phyloP scores from a whole-genome alignment of 306 rosid genomes.

The Albizia julibrissin region DNA sequence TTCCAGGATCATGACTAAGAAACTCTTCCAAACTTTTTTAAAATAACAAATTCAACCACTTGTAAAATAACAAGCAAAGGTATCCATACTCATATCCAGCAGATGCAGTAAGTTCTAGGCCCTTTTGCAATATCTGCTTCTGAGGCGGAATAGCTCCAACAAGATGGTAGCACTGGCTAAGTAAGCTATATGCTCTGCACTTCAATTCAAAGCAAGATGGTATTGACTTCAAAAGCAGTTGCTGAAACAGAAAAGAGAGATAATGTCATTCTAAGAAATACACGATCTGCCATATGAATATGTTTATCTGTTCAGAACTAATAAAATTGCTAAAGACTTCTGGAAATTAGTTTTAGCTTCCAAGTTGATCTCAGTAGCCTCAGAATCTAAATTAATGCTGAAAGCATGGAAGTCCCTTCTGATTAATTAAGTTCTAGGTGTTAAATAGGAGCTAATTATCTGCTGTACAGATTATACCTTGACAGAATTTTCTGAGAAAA shows the following conservation, averaged over 20 bases:
- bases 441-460: not conserved
- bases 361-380: not conserved
- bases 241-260: constrained; percentile 40
- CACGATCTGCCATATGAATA: not conserved
- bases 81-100: constrained; percentile 58
- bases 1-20: constrained; percentile 2
- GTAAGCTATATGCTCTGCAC: constrained; percentile 83
- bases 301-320: not conserved
- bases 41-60: not conserved
- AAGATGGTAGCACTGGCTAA: constrained; percentile 91
- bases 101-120: constrained; percentile 75
- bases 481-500: not conserved
- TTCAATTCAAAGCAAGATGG: constrained; percentile 90
- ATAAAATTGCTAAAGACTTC: not conserved
- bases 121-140: constrained; percentile 75
- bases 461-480: not conserved
- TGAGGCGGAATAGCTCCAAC: constrained; percentile 88
- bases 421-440: not conserved
- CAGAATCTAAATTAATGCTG: not conserved
- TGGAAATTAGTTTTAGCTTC: not conserved
- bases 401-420: constrained; percentile 11
- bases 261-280: not conserved
- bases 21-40: not conserved
- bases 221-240: constrained; percentile 72
- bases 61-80: not conserved